A percentile compares a stretch with the other conserved stretches of the same genome.
phyloP scores from a whole-genome alignment of 208 protist species.

The Leishmania major region DNA sequence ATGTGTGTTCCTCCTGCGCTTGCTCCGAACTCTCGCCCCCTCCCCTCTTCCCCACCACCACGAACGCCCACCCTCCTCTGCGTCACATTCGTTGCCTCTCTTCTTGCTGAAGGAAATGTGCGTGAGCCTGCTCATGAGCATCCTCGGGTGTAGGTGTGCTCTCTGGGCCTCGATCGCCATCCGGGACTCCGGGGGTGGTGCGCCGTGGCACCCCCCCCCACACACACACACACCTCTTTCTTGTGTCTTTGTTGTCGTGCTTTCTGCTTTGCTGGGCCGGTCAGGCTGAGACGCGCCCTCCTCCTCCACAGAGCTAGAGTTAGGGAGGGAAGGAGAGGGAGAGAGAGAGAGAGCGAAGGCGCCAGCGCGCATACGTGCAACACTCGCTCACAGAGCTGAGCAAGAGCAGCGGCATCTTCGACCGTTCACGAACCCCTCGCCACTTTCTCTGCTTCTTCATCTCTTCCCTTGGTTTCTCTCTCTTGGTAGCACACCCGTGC shows the following conservation, averaged over 20 bases:
- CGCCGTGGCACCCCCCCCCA: background rate
- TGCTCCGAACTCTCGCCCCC: background rate
- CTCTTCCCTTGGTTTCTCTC: slow-evolving; percentile 7
- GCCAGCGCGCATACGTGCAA: background rate
- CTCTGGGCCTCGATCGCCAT: background rate
- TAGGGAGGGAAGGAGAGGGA: background rate
- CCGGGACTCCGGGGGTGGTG: background rate
- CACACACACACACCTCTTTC: background rate
- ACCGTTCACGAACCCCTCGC: background rate
- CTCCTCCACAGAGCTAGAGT: background rate
- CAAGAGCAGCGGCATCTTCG: background rate
- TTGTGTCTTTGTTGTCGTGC: background rate
- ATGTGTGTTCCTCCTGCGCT: no score
- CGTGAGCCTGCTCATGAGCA: background rate
- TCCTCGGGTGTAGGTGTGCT: background rate
- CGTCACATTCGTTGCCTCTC: background rate
- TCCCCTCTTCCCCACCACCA: background rate
- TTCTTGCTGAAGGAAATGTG: background rate
- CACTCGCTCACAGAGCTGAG: background rate
- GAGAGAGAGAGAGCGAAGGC: no score
- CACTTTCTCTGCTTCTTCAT: background rate
- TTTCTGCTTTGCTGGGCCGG: background rate
- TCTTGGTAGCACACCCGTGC: background rate
- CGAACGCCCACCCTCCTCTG: background rate
- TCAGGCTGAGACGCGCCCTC: background rate